Evolutionary conservation across 2,329 filamentous ascomycete species (phyloP).

Genomic region (Hypocrella siamensis): DNA sequence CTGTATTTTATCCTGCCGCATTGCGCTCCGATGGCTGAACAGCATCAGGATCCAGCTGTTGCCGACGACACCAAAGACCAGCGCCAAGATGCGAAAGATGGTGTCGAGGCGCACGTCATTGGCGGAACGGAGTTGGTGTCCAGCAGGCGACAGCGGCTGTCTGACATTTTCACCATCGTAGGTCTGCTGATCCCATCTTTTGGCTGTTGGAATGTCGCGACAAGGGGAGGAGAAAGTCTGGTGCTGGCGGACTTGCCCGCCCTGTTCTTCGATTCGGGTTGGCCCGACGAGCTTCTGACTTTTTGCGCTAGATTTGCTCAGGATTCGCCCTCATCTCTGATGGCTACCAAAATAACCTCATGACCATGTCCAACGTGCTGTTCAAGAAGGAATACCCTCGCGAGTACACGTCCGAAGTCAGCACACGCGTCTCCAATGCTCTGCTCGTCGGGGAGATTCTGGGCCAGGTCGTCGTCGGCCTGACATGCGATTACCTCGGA

Average conservation of each 20-base stretch:
- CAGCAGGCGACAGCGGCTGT: constrained; percentile 8
- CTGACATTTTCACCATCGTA: constrained; percentile 13
- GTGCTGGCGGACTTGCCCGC: no score
- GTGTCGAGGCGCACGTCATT: background rate
- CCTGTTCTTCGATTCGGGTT: background rate
- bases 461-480: constrained; percentile 21
- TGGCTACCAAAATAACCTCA: constrained; percentile 21
- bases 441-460: constrained; percentile 26
- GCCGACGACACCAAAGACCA: no score
- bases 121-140: background rate
- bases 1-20: no score
- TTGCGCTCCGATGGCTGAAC: no score
- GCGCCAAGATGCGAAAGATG: no score
- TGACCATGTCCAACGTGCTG: constrained; percentile 17
- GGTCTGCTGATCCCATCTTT: no score
- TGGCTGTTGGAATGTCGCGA: no score
- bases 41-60: no score
- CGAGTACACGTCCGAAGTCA: constrained; percentile 19
- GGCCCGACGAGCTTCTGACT: background rate
- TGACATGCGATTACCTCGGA: constrained; percentile 32
- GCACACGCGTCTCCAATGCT: constrained; percentile 24
- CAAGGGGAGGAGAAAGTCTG: no score
- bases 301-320: constrained; percentile 9
- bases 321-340: constrained; percentile 19
- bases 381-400: constrained; percentile 16